Base-by-base conservation (phyloP, 2,329 filamentous ascomycete species). In the Periconia sp. region DNA sequence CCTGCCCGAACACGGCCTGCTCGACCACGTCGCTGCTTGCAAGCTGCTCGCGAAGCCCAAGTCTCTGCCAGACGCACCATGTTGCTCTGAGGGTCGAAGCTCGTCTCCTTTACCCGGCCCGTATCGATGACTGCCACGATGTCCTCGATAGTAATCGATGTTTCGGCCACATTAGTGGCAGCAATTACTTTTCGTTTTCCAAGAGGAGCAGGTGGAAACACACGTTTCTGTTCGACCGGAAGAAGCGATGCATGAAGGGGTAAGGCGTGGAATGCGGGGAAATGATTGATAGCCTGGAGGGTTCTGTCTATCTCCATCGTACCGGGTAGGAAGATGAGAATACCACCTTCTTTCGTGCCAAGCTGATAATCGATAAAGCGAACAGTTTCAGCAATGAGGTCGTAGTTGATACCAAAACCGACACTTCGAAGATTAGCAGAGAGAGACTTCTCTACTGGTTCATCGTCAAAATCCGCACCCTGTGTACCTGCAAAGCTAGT, bases 81-180 rank as follows among this genome's bases (percentile, higher is more conserved):
- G 65, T 96, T 96, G 66, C 87, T 95, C 50, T 87, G 82, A 0
- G 90, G 84, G 66, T 97, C 94, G 59, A 92, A 97, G 65, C 89
- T 92, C 0, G 92, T 99, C 70, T 99, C 92, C 65, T 99, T 99
- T 46, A 99, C 94, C 39, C 90, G 86, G 19, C 94, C 94, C 9
- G 88, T 94, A 67, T 99, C 94, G 51, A 99, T 92, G 32, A 99
- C 94, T 2, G 89, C 92, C 2, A 97, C 88, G 39, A 99, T 89
- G 64, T 99, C 94, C 64, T 96, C 92, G 47, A 99, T 99, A 0
- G 94, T 99, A 66, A 99, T 97, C 2, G 94, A 97, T 0, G 94
- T 99, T 69, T 99, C 94, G 2, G 94, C 94, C 2, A 99, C 92
- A 61, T 99, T 99, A 31, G 94, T 99, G 1, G 94, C 89, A 5